Evolutionary conservation across 192 early-diverging fungal genomes (phyloP).

Genomic region (Rhizoclosmatium globosum): DNA sequence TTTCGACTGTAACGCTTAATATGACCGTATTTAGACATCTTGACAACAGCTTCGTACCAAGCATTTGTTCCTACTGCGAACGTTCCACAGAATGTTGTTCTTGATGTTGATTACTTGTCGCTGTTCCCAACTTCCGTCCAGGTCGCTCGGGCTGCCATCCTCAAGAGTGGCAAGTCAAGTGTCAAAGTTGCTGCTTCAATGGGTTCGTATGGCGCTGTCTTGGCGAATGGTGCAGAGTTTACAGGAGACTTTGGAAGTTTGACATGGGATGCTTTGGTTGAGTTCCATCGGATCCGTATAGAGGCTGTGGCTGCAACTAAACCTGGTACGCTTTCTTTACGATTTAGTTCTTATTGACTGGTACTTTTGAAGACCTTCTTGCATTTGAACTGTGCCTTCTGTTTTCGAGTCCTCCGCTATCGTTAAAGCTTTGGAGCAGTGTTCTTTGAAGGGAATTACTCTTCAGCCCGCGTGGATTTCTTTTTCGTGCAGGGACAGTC

Average conservation of each 20-base stretch:
- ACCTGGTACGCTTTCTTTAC: slow-evolving; percentile 21
- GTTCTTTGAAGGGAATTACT: not conserved
- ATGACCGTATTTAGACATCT: not conserved
- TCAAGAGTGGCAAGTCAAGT: not conserved
- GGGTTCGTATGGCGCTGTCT: slow-evolving; percentile 71
- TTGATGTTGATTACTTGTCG: not conserved
- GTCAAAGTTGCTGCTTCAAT: slow-evolving; percentile 61
- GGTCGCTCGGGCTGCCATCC: slow-evolving; percentile 1
- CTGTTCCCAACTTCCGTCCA: slow-evolving; percentile 11
- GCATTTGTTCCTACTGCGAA: slow-evolving; percentile 22
- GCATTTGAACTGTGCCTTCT: slow-evolving; percentile 79
- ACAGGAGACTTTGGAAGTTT: slow-evolving; percentile 65
- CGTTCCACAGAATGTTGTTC: not conserved
- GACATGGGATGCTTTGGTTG: slow-evolving; percentile 45
- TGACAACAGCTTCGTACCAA: slow-evolving; percentile 29
- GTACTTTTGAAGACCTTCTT: slow-evolving; percentile 58
- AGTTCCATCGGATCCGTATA: slow-evolving; percentile 65
- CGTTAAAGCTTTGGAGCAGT: slow-evolving; percentile 26
- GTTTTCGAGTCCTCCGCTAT: slow-evolving; percentile 63
- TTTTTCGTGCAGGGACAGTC: slow-evolving; percentile 56
- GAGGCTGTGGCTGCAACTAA: slow-evolving; percentile 19
- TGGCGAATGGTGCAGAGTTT: slow-evolving; percentile 72
- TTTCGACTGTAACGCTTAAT: not conserved
- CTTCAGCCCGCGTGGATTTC: slow-evolving; percentile 64
- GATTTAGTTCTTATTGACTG: not conserved